A percentile compares a stretch with the other conserved stretches of the same genome.
Conservation (phyloP, 371 early-diverging fungal genomes). For the Sanchytrium tribonematis region DNA sequence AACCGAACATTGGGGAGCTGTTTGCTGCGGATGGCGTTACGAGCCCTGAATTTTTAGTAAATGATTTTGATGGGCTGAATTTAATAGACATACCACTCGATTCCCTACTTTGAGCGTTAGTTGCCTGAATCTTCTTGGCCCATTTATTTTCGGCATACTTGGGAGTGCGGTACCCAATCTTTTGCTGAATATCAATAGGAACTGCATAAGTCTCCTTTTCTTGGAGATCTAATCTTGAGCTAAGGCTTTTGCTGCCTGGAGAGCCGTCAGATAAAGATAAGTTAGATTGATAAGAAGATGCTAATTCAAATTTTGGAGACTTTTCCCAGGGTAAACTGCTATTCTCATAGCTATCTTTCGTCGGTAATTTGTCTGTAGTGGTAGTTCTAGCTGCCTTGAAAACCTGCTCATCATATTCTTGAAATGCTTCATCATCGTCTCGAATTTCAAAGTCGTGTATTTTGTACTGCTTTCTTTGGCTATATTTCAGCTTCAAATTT, state of each 20-base stretch:
- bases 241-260: neutral
- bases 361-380: too few species aligned
- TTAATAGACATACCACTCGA: neutral
- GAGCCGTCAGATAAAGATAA: neutral
- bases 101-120: neutral
- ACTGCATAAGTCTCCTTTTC: neutral
- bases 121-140: neutral
- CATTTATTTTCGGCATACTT: neutral
- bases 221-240: too few species aligned
- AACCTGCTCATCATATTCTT: neutral
- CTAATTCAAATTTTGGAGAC: neutral
- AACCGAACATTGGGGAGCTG: neutral
- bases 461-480: neutral
- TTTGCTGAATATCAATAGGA: neutral
- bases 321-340: neutral
- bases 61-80: neutral
- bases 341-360: too few species aligned
- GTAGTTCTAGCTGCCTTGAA: neutral
- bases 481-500: neutral
- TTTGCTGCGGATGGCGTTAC: neutral
- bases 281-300: neutral
- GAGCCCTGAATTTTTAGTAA: neutral
- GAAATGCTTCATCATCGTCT: neutral
- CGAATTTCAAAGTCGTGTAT: neutral
- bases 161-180: neutral